Percentiles rank a stretch among this genome's conserved stretches.
phyloP scores from a whole-genome alignment of 257 asterid genomes.

The Solanum chmielewskii region DNA sequence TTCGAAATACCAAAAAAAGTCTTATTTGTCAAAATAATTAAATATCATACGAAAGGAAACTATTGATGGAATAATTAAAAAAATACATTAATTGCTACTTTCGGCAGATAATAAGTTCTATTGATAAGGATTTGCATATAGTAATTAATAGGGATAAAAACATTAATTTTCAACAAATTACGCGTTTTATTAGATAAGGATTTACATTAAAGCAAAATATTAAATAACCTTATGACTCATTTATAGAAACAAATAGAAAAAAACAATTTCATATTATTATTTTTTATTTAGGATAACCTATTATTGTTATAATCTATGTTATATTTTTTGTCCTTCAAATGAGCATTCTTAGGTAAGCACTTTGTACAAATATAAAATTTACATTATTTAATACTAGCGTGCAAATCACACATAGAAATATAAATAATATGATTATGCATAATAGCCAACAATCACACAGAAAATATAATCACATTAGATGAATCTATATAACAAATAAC shows the following conservation, averaged over 20 bases:
- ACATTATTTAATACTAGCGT: too few relatives aligned
- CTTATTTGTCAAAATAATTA: not conserved
- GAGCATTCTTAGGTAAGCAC: too few relatives aligned
- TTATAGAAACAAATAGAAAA: not conserved
- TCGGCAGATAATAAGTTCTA: not conserved
- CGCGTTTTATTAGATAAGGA: not conserved
- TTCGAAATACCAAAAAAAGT: not conserved
- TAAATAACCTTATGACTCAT: not conserved
- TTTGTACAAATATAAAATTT: too few relatives aligned
- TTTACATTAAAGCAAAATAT: not conserved
- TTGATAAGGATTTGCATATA: not conserved
- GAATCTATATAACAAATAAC: too few relatives aligned
- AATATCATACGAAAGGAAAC: not conserved
- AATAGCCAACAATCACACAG: not conserved
- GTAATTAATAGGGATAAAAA: not conserved
- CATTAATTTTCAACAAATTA: not conserved
- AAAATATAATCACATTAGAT: too few relatives aligned
- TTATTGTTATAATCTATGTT: too few relatives aligned
- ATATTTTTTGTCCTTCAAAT: fast-evolving
- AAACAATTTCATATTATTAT: not conserved
- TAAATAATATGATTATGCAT: fast-evolving
- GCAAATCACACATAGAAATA: too few relatives aligned
- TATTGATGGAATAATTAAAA: not conserved
- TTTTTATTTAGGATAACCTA: not conserved
- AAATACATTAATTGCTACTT: not conserved